Conservation (phyloP, 257 asterid genomes). For the Primulina eburnea region DNA sequence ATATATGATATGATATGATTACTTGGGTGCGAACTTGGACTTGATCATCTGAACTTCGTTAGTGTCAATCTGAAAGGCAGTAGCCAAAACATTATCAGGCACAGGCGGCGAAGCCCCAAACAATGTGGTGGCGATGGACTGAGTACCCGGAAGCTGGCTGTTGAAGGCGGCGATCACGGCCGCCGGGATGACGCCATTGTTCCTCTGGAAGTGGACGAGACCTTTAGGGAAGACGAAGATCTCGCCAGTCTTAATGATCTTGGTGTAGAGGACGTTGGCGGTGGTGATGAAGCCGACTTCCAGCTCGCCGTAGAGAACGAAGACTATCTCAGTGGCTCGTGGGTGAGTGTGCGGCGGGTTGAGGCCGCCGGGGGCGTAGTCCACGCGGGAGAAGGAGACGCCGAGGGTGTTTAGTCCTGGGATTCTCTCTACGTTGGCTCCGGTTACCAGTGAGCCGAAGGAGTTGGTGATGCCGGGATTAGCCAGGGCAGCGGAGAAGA, state of each 20-base stretch:
- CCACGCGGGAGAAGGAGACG: constrained; percentile 59
- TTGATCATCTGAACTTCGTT: constrained; percentile 45
- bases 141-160: constrained; percentile 75
- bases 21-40: constrained; percentile 49
- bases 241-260: constrained; percentile 48
- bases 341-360: constrained; percentile 77
- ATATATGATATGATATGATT: not conserved
- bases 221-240: constrained; percentile 59
- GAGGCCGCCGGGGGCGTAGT: constrained; percentile 69
- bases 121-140: constrained; percentile 50
- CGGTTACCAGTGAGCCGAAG: constrained; percentile 49
- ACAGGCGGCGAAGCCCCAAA: constrained; percentile 54
- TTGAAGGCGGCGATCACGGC: constrained; percentile 64
- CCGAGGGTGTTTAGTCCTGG: constrained; percentile 82
- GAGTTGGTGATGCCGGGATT: constrained; percentile 46
- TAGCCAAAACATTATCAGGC: constrained; percentile 57
- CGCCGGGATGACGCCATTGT: constrained; percentile 47
- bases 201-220: constrained; percentile 74
- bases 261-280: constrained; percentile 54
- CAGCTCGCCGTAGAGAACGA: constrained; percentile 50
- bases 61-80: constrained; percentile 48
- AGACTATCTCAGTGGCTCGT: constrained; percentile 62
- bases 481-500: constrained; percentile 45
- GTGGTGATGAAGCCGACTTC: constrained; percentile 71
- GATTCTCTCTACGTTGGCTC: constrained; percentile 51